A percentile compares a stretch with the other conserved stretches of the same genome.
phyloP scores from a whole-genome alignment of 2,329 filamentous ascomycete genomes.

The Amesomyces nigricolor region DNA sequence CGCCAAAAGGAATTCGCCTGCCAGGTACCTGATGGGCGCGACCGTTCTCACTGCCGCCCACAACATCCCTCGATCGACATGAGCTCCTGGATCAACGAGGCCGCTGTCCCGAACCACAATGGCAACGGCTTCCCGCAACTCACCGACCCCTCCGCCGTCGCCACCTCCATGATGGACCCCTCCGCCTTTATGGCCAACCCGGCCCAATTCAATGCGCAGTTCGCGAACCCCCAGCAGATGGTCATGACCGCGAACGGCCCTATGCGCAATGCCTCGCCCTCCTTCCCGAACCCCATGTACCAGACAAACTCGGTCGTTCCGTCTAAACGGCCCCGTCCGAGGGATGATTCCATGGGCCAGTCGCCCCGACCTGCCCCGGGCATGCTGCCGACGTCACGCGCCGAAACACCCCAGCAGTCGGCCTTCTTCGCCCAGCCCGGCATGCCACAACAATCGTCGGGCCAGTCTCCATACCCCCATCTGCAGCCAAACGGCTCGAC shows the following conservation, averaged over 20 bases:
- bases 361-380: conserved; percentile 72
- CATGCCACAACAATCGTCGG: conserved; percentile 56
- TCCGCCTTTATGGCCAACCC: conserved; percentile 57
- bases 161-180: conserved; percentile 59
- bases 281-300: conserved; percentile 72
- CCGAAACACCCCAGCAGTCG: conserved; percentile 82
- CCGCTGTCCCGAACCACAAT: conserved; percentile 63
- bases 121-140: conserved; percentile 62
- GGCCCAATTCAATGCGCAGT: conserved; percentile 57
- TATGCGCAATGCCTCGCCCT: conserved; percentile 76
- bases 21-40: conserved; percentile 49
- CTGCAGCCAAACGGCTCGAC: conserved; percentile 73
- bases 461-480: conserved; percentile 71
- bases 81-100: conserved; percentile 69
- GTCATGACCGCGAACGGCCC: conserved; percentile 69
- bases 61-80: conserved; percentile 43
- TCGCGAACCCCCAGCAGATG: conserved; percentile 53
- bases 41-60: conserved; percentile 25
- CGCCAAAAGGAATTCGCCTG: conserved; percentile 32
- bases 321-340: conserved; percentile 76
- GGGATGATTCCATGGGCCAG: conserved; percentile 77
- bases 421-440: conserved; percentile 62
- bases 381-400: conserved; percentile 75
- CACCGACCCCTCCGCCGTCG: conserved; percentile 52
- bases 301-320: conserved; percentile 82